Evolutionary conservation across 441 rosid genomes (phyloP).

Genomic region (Geranium incanum): DNA sequence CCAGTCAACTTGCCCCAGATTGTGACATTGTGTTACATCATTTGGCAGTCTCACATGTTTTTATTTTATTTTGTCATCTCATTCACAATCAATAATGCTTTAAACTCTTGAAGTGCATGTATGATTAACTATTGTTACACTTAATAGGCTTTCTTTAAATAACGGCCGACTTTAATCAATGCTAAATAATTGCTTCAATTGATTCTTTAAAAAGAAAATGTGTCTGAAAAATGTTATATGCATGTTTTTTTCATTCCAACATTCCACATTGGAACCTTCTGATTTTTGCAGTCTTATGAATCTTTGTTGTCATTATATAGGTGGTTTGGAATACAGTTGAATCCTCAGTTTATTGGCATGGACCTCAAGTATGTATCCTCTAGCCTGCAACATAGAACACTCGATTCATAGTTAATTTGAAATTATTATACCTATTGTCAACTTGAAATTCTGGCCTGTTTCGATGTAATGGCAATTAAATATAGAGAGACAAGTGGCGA

Average conservation of each 20-base stretch:
- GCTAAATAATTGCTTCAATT: not conserved
- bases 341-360: constrained; percentile 70
- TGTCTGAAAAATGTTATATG: not conserved
- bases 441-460: not conserved
- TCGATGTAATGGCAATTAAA: constrained; percentile 8
- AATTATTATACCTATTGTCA: not conserved
- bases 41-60: not conserved
- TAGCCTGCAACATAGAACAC: not conserved
- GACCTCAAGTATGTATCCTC: constrained; percentile 68
- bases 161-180: not conserved
- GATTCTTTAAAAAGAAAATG: too few species aligned
- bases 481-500: not conserved
- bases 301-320: constrained; percentile 32
- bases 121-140: not conserved
- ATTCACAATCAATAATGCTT: not conserved
- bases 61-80: not conserved
- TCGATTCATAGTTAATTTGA: not conserved
- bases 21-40: not conserved
- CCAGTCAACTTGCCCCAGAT: not conserved
- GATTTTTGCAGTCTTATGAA: constrained; percentile 14
- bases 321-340: constrained; percentile 92
- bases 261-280: not conserved
- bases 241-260: not conserved
- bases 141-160: not conserved
- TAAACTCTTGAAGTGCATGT: not conserved